Evolutionary conservation across 2,329 filamentous ascomycete genomes (phyloP), one percentile per base, ranked within the genome.

Genomic region (Hansfordia pulvinata): DNA sequence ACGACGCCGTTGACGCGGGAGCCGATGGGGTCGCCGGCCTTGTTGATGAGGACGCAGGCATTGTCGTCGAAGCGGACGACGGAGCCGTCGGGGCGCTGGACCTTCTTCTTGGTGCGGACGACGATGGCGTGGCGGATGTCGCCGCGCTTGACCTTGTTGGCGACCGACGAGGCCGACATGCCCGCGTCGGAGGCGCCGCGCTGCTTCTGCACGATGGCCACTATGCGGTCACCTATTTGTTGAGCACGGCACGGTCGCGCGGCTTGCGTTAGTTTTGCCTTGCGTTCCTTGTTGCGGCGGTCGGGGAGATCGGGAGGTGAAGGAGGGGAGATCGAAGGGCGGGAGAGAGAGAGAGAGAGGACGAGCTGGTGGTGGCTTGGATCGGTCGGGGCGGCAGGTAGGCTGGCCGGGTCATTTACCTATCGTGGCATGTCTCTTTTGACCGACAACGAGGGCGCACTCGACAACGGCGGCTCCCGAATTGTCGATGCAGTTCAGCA

Each of bases 401-500:
- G 17, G 10, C 11, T 10, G 19, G 20, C 8, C 8, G 5, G 19
- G 19, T 39, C 67, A 44, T n/a, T n/a, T 69, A 93, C 86, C 90
- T 47, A 98, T 86, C 47, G 76, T 78, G 33, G 88, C 90, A 46
- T 77, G 73, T 40, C 75, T 65, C 62, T 94, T 93, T 62, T 88
- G 90, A 48, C 83, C 83, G 46, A 98, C 64, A 36, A 96, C 80
- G 52, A 88, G 79, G 52, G 80, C 82, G 61, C 90, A 98, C 63
- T 98, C 90, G 59, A 96, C 90, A 40, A 98, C 68, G 44, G 90
- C 86, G 42, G 90, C 90, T 52, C 90, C 90, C 39, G 90, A 96
- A 66, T 94, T 98, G 77, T 98, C 90, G 73, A 98, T 96, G 76
- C 90, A 96, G 61, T 90, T 94, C 46, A 98, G 72, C 73, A 98